Evolutionary conservation across 2,329 filamentous ascomycete species (phyloP).

Genomic region (Rhynchosporium graminicola): DNA sequence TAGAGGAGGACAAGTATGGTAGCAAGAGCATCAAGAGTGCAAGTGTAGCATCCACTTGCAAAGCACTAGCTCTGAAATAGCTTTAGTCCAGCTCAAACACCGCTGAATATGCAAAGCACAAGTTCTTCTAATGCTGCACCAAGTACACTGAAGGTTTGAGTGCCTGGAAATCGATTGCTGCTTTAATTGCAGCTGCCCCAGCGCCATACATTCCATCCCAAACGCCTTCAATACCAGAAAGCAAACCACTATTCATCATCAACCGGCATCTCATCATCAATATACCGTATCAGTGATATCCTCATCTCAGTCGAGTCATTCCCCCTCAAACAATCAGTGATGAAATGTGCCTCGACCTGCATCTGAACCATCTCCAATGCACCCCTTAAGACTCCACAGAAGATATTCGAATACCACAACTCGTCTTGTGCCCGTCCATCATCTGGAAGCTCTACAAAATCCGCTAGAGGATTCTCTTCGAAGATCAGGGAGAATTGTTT

Average conservation of each 20-base stretch:
- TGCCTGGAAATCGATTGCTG: slow-evolving; percentile 1
- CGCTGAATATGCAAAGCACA: background rate
- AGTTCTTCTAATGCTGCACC: background rate
- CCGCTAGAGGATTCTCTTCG: slow-evolving; percentile 93
- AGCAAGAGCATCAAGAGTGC: background rate
- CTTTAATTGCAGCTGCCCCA: background rate
- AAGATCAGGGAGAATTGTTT: slow-evolving; percentile 96
- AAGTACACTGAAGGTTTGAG: background rate
- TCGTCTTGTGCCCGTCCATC: slow-evolving; percentile 95
- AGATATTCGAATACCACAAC: slow-evolving; percentile 97
- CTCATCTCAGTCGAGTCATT: slow-evolving; percentile 98
- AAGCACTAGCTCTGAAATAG: background rate
- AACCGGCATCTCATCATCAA: slow-evolving; percentile 95
- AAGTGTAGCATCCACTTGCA: background rate
- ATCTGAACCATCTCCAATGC: slow-evolving; percentile 99
- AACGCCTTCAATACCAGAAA: slow-evolving; percentile 28
- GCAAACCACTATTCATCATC: slow-evolving; percentile 68
- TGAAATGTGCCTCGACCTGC: slow-evolving; percentile 96
- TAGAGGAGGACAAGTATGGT: too few relatives aligned
- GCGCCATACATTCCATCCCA: slow-evolving; percentile 5
- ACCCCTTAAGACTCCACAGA: slow-evolving; percentile 89
- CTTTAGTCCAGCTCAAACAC: background rate
- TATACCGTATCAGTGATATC: slow-evolving; percentile 86
- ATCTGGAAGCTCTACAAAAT: slow-evolving; percentile 96
- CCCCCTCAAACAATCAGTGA: slow-evolving; percentile 87